Percentiles rank a stretch among this genome's conserved stretches.
Conservation (phyloP, 805 yeast species). For the Jamesozyma hellenica region DNA sequence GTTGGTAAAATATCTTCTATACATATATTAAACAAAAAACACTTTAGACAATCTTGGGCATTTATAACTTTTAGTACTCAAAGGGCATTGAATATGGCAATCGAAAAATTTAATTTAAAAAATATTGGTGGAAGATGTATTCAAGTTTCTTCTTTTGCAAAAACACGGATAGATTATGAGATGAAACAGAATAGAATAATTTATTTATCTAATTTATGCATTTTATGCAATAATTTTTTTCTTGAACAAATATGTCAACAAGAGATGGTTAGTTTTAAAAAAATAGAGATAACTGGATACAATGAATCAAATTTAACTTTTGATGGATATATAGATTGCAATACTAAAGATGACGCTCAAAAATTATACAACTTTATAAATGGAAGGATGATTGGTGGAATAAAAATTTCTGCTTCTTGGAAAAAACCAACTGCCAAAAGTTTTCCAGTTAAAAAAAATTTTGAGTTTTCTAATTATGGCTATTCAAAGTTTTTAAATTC, state of each 20-base stretch:
- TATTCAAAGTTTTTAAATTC: no score
- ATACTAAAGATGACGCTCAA: conserved; percentile 15
- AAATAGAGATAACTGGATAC: conserved; percentile 13
- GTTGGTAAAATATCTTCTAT: conserved; percentile 16
- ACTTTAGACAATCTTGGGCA: conserved; percentile 24
- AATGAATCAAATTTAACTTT: conserved; percentile 12
- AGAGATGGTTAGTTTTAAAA: conserved; percentile 15
- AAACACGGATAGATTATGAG: not conserved
- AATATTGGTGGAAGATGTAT: not conserved
- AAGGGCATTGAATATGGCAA: not conserved
- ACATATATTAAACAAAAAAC: conserved; percentile 17
- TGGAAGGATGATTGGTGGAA: conserved; percentile 23
- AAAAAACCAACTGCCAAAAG: conserved; percentile 2
- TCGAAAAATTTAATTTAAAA: not conserved
- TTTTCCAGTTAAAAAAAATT: no score
- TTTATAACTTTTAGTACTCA: conserved; percentile 22
- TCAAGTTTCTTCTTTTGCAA: not conserved
- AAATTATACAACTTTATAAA: conserved; percentile 18
- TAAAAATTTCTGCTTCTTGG: conserved; percentile 20
- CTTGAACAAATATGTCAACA: conserved; percentile 17
- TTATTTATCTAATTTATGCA: conserved; percentile 20
- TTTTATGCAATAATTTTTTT: conserved; percentile 22
- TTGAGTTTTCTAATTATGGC: no score
- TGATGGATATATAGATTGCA: conserved; percentile 18
- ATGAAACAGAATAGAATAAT: conserved; percentile 3